Evolutionary conservation across 2,329 filamentous ascomycete species (phyloP).

Genomic region (Talaromyces verruculosus): DNA sequence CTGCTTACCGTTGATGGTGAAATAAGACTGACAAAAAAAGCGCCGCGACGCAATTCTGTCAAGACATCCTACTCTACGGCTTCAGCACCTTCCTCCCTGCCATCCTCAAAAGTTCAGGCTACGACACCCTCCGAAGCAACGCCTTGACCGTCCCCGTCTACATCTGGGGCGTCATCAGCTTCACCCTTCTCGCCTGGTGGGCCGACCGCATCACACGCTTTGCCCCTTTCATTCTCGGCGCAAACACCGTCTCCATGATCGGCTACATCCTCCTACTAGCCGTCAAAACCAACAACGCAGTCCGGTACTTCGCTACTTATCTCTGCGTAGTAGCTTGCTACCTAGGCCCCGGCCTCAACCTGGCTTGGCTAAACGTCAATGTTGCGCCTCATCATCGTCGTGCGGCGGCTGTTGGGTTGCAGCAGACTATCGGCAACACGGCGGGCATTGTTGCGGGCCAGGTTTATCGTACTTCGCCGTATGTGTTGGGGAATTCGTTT

Average conservation of each 20-base stretch:
- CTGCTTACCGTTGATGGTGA: no score
- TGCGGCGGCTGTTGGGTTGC: slow-evolving; percentile 48
- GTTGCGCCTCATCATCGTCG: slow-evolving; percentile 51
- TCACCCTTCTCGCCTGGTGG: slow-evolving; percentile 47
- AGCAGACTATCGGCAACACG: slow-evolving; percentile 51
- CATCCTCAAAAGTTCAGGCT: slow-evolving; percentile 56
- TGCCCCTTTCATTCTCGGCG: slow-evolving; percentile 37
- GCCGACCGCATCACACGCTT: slow-evolving; percentile 46
- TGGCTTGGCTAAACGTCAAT: slow-evolving; percentile 53
- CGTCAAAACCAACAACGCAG: slow-evolving; percentile 48
- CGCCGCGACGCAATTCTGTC: slow-evolving; percentile 53
- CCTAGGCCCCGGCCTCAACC: slow-evolving; percentile 48
- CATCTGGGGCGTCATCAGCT: slow-evolving; percentile 50
- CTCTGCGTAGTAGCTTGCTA: slow-evolving; percentile 52
- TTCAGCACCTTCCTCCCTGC: slow-evolving; percentile 60
- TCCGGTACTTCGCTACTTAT: slow-evolving; percentile 54
- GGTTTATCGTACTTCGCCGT: slow-evolving; percentile 42
- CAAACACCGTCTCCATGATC: slow-evolving; percentile 48
- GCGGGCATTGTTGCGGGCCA: slow-evolving; percentile 52
- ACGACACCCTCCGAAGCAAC: slow-evolving; percentile 52
- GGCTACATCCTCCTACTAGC: slow-evolving; percentile 53
- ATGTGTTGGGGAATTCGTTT: slow-evolving; percentile 40
- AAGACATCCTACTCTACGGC: slow-evolving; percentile 56
- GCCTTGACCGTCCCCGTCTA: slow-evolving; percentile 60
- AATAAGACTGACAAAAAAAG: slow-evolving; percentile 27